Evolutionary conservation across 2,329 filamentous ascomycete species (phyloP), one percentile per base, ranked within the genome.

Genomic region (Hypoxylon sp.): DNA sequence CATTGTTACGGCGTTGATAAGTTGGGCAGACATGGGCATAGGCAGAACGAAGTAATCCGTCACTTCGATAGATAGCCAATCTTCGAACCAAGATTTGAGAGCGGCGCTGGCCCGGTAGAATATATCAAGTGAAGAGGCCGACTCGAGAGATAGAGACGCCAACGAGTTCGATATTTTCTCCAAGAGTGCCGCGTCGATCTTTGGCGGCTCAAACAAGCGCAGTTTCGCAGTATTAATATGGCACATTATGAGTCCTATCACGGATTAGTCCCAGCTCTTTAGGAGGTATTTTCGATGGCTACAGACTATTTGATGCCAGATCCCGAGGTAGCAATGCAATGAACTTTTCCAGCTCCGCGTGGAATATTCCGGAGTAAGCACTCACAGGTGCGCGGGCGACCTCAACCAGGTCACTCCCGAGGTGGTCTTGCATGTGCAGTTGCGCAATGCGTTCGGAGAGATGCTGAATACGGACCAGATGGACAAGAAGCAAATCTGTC

Each of bases 1-100:
- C 80, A 86, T 84, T 3, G 80, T 83, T 45, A 85, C 75, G n/a
- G 80, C 82, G 57, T 86, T 85, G 2, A 86, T 80, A 0, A 87
- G 75, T 58, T 87, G 83, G 0, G 81, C 75, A 34, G 79, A 83
- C 0, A 81, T 72, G 0, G 82, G 77, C 7, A 86, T 81, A 0
- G 86, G 84, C 23, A 86, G 77, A 30, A 80, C 78, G 62, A 82
- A 82, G 60, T 84, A 86, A 2, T 79, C 75, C 0, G 75, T 69
- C 0, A 81, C 75, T 0, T 86, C 82, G 0, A 88, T 74, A 0
- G 78, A 73, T 1, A 84, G 77, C 80, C 85, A 86, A 38, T 78
- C 77, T 1, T 85, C 81, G 52, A 88, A 87, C 77, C 84, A 88
- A 0, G 75, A 74, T 38, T 80, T 82, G 0, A 87, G 72, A 1